phyloP scores from a whole-genome alignment of 768 basidiomycete species.

The Trametes maxima region DNA sequence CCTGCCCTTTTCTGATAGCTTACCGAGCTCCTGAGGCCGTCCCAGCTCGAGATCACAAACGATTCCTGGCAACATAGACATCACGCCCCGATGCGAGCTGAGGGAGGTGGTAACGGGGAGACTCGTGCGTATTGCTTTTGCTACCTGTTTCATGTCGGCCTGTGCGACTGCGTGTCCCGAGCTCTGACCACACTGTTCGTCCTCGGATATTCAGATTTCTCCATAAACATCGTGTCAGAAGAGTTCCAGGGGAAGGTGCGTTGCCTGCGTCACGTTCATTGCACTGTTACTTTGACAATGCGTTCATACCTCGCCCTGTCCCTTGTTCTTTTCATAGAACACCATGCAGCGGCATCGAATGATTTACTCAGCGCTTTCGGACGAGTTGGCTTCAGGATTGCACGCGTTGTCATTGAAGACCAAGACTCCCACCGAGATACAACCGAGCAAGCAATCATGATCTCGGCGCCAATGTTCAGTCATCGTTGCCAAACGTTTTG shows the following conservation, averaged over 20 bases:
- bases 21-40: slow-evolving; percentile 59
- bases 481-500: neutral
- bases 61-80: slow-evolving; percentile 87
- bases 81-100: slow-evolving; percentile 78
- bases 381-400: slow-evolving; percentile 69
- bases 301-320: slow-evolving; percentile 4
- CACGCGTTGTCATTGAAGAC: slow-evolving; percentile 80
- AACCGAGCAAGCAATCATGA: slow-evolving; percentile 8
- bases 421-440: slow-evolving; percentile 60
- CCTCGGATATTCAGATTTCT: slow-evolving; percentile 59
- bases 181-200: slow-evolving; percentile 4
- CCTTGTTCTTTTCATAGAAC: slow-evolving; percentile 43
- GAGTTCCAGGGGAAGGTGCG: slow-evolving; percentile 72
- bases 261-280: neutral
- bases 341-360: slow-evolving; percentile 83
- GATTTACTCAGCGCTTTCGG: slow-evolving; percentile 70
- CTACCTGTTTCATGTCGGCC: neutral
- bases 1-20: slow-evolving; percentile 48
- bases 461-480: neutral
- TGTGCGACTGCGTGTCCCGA: neutral
- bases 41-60: slow-evolving; percentile 68
- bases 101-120: slow-evolving; percentile 70
- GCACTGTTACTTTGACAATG: slow-evolving; percentile 1
- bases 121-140: slow-evolving; percentile 61
- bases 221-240: slow-evolving; percentile 72